Base-by-base conservation (phyloP, 495 filamentous ascomycete species). In the Trypethelium eluteriae region DNA sequence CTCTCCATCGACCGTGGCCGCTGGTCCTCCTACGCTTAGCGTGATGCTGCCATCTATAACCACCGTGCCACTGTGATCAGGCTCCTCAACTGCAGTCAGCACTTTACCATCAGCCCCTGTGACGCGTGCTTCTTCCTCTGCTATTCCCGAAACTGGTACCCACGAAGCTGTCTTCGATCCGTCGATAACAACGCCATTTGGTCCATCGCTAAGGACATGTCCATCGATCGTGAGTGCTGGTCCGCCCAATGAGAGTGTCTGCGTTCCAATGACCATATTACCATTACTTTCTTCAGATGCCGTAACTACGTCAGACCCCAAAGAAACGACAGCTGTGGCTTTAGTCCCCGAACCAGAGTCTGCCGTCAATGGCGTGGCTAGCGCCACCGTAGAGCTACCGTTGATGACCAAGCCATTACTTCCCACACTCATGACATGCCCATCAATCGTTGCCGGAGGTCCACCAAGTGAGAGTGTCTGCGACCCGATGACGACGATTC, bases 401-500 rank as follows among this genome's bases (percentile, higher is more conserved):
- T 62, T 39, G 6, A 68, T 47, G 32, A 59, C 49, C 3, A 67
- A 12, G 14, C 66, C 66, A 10, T 25, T 57, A 16, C 36, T 57
- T n/a, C 38, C 44, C 18, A 68, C 32, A 39, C 62, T 68, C 38
- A 68, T 32, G 6, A 56, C 38, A 25, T 68, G 18, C 2, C 66
- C 44, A 35, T 53, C 59, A 10, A 68, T 39, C 5, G 66, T 68
- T 35, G 57, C 41, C 16, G 2, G 25, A 32, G 67, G 39, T 14
- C 67, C 67, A 3, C 67, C 67, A 38, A 65, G 44, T 2, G 67
- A 65, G 18, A 68, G 62, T 2, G 67, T 68, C 34, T 32, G 32
- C 2, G 63, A 16, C 5, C 62, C 67, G 4, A 65, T 6, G 18
- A 44, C 41, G 14, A 44, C 41, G 0, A 14, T 44, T 7, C 41